Percentiles rank a stretch among this genome's conserved stretches.
Evolutionary conservation across 768 basidiomycete genomes (phyloP).

Genomic region (Galerina sulciceps): DNA sequence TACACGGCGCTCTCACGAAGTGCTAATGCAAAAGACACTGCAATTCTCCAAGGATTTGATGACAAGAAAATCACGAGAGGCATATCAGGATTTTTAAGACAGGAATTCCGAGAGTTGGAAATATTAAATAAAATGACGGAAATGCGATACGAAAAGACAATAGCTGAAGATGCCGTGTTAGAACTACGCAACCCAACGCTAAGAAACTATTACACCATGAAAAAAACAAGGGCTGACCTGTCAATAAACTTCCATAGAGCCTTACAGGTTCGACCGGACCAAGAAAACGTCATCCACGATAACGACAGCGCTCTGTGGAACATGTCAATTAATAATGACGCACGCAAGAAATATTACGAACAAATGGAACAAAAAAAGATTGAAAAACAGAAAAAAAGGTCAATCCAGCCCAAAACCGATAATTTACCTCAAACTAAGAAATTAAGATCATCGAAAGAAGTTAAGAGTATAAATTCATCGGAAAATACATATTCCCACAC

Average conservation of each 20-base stretch:
- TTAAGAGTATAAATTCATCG: neutral
- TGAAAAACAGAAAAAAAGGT: too few species aligned
- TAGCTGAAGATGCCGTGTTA: neutral
- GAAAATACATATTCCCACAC: neutral
- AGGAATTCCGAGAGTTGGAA: slow-evolving; percentile 1
- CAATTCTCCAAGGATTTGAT: neutral
- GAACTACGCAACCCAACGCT: neutral
- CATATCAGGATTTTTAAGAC: neutral
- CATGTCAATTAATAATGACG: neutral
- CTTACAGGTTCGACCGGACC: neutral
- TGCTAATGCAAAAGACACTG: neutral
- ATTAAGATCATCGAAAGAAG: neutral
- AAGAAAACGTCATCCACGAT: neutral
- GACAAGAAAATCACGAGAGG: neutral
- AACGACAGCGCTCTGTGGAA: neutral
- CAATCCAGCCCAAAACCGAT: too few species aligned
- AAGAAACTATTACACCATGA: neutral
- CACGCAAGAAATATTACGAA: too few species aligned
- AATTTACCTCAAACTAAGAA: too few species aligned
- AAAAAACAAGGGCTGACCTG: neutral
- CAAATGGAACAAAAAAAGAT: too few species aligned
- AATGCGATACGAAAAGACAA: neutral
- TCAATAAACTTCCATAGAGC: neutral
- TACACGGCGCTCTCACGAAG: neutral
- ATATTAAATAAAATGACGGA: neutral